Base-by-base conservation (phyloP, 1,139 yeast species). In the Magnusiomyces tetraspermus region DNA sequence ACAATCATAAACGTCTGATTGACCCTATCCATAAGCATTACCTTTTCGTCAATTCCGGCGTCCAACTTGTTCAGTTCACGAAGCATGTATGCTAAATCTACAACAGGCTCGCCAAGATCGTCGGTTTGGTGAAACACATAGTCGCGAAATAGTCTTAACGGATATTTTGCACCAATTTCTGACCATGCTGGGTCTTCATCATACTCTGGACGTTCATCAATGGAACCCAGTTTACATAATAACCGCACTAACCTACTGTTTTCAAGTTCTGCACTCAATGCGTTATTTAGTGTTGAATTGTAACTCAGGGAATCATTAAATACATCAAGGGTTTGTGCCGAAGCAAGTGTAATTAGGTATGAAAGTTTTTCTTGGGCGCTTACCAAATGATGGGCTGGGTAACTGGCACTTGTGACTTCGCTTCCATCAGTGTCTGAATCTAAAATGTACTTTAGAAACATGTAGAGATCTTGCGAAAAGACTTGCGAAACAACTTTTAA, bases 161-260 rank as follows among this genome's bases (percentile, higher is more conserved):
- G 81, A 63, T 85, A 85, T 56, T 85, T 73, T 56, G 79, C 84
- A 13, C 95, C 95, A 13, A 84, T 77, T 60, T 85, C 94, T 2
- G 82, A 76, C 90, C 94, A 84, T 3, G 70, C 65, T 13, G 77
- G 74, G 58, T 79, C 82, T 46, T 73, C 71, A 11, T 75, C 76
- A 49, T 72, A 73, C 59, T 83, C 94, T 2, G 94, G 87, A 57
- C 94, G 75, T 59, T 85, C 94, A 56, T 83, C 74, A 45, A 89
- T 79, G 59, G 84, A 84, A 62, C 87, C 88, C 50, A 92, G 71
- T 69, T 94, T 92, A 55, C 89, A 76, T 63, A 92, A 71, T 44
- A 94, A 73, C 56, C 98, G 76, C 61, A 90, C 89, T 36, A 92
- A 70, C 55, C 98, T 75, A 3, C 88, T 95, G 68, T 92, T 92